Percentiles rank a stretch among this genome's conserved stretches.
phyloP scores from a whole-genome alignment of 148 eudicot species.

The Rhododendron ovatum region DNA sequence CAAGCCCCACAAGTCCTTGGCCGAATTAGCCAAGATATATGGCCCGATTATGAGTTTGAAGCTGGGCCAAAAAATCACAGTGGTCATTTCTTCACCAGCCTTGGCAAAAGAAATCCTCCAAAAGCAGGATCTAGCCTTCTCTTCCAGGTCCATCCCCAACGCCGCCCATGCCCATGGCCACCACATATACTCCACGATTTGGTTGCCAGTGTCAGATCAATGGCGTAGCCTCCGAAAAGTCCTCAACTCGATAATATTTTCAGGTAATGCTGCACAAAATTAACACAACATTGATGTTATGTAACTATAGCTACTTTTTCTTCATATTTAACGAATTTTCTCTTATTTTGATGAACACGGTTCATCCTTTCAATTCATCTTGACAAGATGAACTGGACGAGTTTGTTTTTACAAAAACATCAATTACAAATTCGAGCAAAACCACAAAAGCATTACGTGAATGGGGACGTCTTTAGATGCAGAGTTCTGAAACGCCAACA shows the following conservation, averaged over 20 bases:
- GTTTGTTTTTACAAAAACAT: no score
- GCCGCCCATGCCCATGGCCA: not conserved
- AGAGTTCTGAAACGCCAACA: no score
- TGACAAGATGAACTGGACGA: no score
- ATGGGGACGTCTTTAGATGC: no score
- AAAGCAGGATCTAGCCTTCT: not conserved
- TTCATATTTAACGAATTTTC: no score
- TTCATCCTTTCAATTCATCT: no score
- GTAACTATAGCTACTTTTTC: no score
- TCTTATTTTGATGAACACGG: no score
- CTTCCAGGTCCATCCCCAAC: not conserved
- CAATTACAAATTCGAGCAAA: no score
- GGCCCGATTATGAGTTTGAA: slow-evolving; percentile 15
- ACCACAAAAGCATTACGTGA: no score
- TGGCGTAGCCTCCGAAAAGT: not conserved
- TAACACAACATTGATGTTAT: no score
- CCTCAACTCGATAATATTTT: not conserved
- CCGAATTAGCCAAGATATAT: slow-evolving; percentile 11
- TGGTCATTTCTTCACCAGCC: slow-evolving; percentile 14
- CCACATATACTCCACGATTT: not conserved
- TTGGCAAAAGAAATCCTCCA: slow-evolving; percentile 6
- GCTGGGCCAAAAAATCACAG: slow-evolving; percentile 6
- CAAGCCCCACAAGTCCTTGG: slow-evolving; percentile 19
- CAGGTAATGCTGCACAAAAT: not conserved
- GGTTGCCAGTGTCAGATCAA: not conserved